Percentiles rank a stretch among this genome's conserved stretches.
Conservation (phyloP, 1,284 basidiomycete genomes). For the Cryptococcus wingfieldii region DNA sequence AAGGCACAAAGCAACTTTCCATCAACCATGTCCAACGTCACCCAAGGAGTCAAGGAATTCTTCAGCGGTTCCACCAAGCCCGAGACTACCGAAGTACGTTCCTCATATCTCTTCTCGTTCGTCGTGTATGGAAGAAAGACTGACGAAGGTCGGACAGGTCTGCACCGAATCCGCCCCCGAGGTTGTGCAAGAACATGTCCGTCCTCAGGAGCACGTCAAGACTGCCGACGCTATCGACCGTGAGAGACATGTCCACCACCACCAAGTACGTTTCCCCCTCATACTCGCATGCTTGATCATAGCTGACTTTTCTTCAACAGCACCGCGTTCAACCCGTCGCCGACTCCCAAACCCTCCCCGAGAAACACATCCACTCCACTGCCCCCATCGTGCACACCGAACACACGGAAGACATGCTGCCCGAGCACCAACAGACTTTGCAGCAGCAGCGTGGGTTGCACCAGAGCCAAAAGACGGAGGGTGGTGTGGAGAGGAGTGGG, state of each 20-base stretch:
- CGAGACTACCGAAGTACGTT: slow-evolving; percentile 40
- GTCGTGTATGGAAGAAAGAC: neutral
- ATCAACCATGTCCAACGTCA: slow-evolving; percentile 28
- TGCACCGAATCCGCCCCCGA: slow-evolving; percentile 44
- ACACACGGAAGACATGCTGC: slow-evolving; percentile 45
- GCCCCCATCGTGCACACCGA: slow-evolving; percentile 37
- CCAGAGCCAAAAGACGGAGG: slow-evolving; percentile 26
- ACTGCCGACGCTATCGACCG: slow-evolving; percentile 44
- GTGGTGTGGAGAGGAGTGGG: slow-evolving; percentile 25
- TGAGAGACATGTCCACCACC: slow-evolving; percentile 45
- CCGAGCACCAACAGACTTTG: slow-evolving; percentile 45
- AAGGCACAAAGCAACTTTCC: neutral
- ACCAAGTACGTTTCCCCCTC: slow-evolving; percentile 23
- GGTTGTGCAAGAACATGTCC: slow-evolving; percentile 42
- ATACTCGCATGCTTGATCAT: neutral
- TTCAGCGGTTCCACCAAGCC: slow-evolving; percentile 27
- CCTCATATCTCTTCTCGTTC: neutral
- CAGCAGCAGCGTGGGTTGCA: slow-evolving; percentile 37
- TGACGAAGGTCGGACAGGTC: slow-evolving; percentile 21
- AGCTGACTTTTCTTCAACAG: slow-evolving; percentile 16
- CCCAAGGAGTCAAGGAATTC: slow-evolving; percentile 35
- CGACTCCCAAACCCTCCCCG: slow-evolving; percentile 33
- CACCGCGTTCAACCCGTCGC: slow-evolving; percentile 47
- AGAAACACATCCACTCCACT: slow-evolving; percentile 36
- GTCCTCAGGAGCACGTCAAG: slow-evolving; percentile 38